Evolutionary conservation across 2,329 filamentous ascomycete genomes (phyloP).

Genomic region (Dryadomyces sulphureus): DNA sequence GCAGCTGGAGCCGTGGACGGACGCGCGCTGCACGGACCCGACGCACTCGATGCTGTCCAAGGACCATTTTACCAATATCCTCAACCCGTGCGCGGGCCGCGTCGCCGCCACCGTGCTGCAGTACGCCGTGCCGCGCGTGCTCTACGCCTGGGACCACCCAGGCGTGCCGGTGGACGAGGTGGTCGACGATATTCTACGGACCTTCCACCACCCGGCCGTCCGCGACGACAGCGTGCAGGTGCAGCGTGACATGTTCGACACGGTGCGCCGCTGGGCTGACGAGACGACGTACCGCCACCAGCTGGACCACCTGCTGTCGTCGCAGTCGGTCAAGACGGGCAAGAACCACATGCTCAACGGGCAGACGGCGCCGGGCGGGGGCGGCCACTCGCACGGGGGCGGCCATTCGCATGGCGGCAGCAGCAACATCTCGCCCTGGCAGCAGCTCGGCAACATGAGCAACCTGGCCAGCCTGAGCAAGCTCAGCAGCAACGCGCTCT

Average conservation of each 20-base stretch:
- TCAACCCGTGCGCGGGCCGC: constrained; percentile 63
- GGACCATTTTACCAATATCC: constrained; percentile 68
- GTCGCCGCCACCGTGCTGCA: constrained; percentile 64
- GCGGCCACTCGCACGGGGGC: constrained; percentile 14
- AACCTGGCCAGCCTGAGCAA: constrained; percentile 36
- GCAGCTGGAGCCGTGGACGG: constrained; percentile 69
- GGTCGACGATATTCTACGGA: constrained; percentile 60
- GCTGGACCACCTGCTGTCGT: constrained; percentile 62
- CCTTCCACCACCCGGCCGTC: constrained; percentile 83
- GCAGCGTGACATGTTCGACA: constrained; percentile 78
- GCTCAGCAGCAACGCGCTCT: constrained; percentile 31
- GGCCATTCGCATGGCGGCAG: constrained; percentile 19
- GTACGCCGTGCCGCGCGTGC: constrained; percentile 74
- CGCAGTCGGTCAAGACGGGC: constrained; percentile 68
- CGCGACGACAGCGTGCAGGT: constrained; percentile 64
- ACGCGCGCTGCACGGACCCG: constrained; percentile 59
- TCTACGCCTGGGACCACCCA: constrained; percentile 88
- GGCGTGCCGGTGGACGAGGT: constrained; percentile 73
- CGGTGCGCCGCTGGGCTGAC: constrained; percentile 68
- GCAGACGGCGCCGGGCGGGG: constrained; percentile 14
- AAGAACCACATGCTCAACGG: constrained; percentile 54
- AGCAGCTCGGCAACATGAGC: constrained; percentile 7
- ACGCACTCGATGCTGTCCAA: constrained; percentile 75
- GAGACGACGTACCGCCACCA: constrained; percentile 50
- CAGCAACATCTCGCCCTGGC: constrained; percentile 12